Conservation (phyloP, 2,329 filamentous ascomycete genomes). For the Fusarium brevicatenulatum region DNA sequence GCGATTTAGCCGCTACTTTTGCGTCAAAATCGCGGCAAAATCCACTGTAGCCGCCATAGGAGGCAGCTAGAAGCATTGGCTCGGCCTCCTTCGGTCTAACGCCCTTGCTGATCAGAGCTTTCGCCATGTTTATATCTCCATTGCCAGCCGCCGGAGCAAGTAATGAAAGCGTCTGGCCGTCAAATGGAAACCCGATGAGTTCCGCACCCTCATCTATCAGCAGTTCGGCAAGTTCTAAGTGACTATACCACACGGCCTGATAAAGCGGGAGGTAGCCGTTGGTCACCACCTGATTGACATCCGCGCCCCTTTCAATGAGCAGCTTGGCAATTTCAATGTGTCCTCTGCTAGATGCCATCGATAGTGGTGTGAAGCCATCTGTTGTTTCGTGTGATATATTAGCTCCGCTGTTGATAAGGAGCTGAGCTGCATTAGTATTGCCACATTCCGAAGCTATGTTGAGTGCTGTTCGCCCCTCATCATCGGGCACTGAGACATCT, state of each 20-base stretch:
- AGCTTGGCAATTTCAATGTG: fast-evolving
- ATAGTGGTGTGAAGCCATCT: fast-evolving
- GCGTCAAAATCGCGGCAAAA: fast-evolving
- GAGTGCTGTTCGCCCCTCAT: fast-evolving
- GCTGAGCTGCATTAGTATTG: fast-evolving
- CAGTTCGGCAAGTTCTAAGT: neutral
- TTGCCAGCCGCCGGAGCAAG: neutral
- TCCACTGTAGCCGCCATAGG: fast-evolving
- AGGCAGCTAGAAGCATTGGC: fast-evolving
- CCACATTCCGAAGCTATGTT: fast-evolving
- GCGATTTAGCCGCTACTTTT: fast-evolving
- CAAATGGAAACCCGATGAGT: fast-evolving
- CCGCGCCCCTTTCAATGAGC: fast-evolving
- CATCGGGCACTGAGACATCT: fast-evolving
- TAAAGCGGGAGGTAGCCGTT: fast-evolving
- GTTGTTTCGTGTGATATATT: fast-evolving
- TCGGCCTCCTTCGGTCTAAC: fast-evolving
- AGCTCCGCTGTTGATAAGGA: neutral
- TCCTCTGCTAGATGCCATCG: fast-evolving
- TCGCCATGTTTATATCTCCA: fast-evolving
- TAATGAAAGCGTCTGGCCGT: fast-evolving
- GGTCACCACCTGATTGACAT: fast-evolving
- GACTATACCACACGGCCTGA: fast-evolving
- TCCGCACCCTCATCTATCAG: neutral
- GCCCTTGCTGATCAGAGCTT: fast-evolving